Base-by-base conservation (phyloP, 140 eudicot genomes). In the Senecio squalidus region DNA sequence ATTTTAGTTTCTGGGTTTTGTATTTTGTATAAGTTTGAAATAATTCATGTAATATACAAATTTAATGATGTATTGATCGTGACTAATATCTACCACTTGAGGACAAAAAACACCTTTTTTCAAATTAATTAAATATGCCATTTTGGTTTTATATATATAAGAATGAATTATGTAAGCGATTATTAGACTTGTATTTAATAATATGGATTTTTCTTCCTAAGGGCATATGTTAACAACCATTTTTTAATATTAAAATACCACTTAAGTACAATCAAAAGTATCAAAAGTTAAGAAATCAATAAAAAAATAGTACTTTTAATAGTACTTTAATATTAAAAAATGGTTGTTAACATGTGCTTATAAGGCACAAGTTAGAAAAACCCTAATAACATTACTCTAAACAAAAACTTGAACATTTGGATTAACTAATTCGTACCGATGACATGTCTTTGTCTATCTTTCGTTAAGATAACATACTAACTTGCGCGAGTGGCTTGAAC, bases 71-170 rank as follows among this genome's bases (percentile, higher is more conserved):
- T 64, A 29, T 47, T 15, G 72, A 72, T 56, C 8, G 39, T 46
- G 77, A 72, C 57, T 0, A 3, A 44, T 56, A 72, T 61, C 77
- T 21, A 36, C 67, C 56, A 48, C 67, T 33, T 14, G 20, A 52
- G 28, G 67, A 55, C 72, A 64, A 72, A 64, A 33, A 64, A 64
- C 14, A 14, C 61, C 72, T 64, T 71, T 34, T 71, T 72, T 52
- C n/a, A 25, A 71, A 33, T 24, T 34, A 45, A 43, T 53, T 43
- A 71, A 54, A 71, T 71, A 62, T 70, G 43, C 31, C 9, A 13
- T 44, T 31, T 55, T 62, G 60, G 18, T 41, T 25, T 52, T 46
- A 40, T 48, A 55, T 20, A 17, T 52, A 10, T 2, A 27, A 18
- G 14, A 20, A 22, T 41, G 46, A 28, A 66, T 52, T 8, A 14